A percentile compares a stretch with the other conserved stretches of the same genome.
These are phyloP conservation scores for Dactylellina haptotyla DNA, from an alignment of 2,329 filamentous ascomycete genomes.

Conservation along the genomic window DNA sequence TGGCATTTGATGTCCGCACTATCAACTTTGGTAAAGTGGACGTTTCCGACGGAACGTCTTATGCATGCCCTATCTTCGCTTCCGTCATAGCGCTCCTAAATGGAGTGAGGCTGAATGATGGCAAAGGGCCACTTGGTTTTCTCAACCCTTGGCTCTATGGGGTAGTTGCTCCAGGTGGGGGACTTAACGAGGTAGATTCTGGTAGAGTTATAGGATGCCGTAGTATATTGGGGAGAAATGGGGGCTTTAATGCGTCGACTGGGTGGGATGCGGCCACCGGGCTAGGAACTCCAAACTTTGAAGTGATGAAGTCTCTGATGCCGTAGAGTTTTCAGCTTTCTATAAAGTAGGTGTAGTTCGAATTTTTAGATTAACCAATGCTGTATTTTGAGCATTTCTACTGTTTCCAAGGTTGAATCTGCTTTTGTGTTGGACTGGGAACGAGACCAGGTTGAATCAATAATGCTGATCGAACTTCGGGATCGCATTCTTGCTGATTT, in stretches of 20 bases:
- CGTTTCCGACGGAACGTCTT: not conserved
- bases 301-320: not conserved
- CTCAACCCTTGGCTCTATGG: slow-evolving; percentile 66
- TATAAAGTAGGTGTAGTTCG: no score
- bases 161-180: not conserved
- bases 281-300: not conserved
- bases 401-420: no score
- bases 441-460: no score
- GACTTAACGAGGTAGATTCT: not conserved
- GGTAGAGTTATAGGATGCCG: not conserved
- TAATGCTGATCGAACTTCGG: no score
- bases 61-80: not conserved
- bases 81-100: slow-evolving; percentile 63
- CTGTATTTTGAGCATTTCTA: no score
- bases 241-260: not conserved
- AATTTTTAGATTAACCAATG: no score
- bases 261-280: not conserved
- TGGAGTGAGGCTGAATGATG: slow-evolving; percentile 65
- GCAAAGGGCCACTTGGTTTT: slow-evolving; percentile 67
- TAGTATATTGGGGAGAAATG: not conserved
- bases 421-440: no score
- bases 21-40: not conserved
- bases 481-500: no score
- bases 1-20: not conserved
- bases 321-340: not conserved